Evolutionary conservation across 805 yeast species (phyloP).

Genomic region (Metahyphopichia silvanorum): DNA sequence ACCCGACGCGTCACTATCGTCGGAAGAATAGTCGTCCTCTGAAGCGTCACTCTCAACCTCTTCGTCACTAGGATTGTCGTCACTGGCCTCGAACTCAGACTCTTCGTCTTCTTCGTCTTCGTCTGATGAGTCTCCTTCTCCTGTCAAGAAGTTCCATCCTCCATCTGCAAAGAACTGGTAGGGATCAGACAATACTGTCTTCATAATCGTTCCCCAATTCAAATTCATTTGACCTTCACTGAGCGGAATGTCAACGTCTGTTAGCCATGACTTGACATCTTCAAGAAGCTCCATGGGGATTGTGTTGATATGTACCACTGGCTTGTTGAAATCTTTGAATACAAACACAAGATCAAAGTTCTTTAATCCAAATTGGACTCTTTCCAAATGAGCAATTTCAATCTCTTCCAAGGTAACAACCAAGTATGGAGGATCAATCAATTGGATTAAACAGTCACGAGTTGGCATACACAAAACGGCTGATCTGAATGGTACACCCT

Average conservation of each 20-base stretch:
- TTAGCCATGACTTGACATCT: conserved; percentile 92
- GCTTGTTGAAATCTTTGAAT: conserved; percentile 82
- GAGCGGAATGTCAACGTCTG: conserved; percentile 95
- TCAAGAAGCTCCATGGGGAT: conserved; percentile 91
- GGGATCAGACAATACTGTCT: conserved; percentile 87
- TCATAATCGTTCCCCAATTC: conserved; percentile 95
- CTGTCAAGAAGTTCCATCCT: conserved; percentile 93
- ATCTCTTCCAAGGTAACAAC: conserved; percentile 89
- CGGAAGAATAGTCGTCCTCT: conserved; percentile 33
- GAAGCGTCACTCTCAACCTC: conserved; percentile 56
- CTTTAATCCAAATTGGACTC: conserved; percentile 95
- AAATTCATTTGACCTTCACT: conserved; percentile 94
- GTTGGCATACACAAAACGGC: conserved; percentile 96
- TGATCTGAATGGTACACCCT: conserved; percentile 95
- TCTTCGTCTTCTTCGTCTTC: conserved; percentile 67
- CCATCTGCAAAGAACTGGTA: conserved; percentile 90
- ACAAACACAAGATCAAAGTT: conserved; percentile 97
- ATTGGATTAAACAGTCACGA: conserved; percentile 91
- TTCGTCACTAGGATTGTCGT: conserved; percentile 61
- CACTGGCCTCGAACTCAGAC: conserved; percentile 63
- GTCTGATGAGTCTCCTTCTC: conserved; percentile 73
- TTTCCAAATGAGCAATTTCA: conserved; percentile 92
- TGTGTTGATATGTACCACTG: conserved; percentile 91
- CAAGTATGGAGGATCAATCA: conserved; percentile 91
- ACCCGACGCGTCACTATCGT: conserved; percentile 35